These are phyloP conservation scores for Pseudogymnoascus pannorum DNA, from an alignment of 2,329 filamentous ascomycete species.

Conservation along the genomic window DNA sequence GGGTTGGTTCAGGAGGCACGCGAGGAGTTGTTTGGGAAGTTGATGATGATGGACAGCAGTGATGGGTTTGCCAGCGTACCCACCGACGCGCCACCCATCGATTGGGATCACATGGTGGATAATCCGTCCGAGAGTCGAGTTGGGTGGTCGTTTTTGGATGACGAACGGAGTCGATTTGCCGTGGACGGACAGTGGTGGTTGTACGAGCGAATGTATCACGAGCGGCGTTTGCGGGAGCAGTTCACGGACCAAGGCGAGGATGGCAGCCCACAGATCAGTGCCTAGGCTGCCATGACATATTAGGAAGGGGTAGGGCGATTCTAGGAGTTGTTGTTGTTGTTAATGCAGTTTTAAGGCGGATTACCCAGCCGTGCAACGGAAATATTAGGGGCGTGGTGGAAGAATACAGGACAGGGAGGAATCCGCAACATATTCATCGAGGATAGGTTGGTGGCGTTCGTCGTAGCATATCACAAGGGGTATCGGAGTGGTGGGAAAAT, in stretches of 20 bases:
- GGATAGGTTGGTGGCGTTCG: no score
- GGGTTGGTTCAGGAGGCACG: constrained; percentile 9
- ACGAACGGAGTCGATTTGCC: neutral
- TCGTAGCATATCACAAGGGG: no score
- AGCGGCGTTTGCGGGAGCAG: neutral
- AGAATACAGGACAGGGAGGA: no score
- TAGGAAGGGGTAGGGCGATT: neutral
- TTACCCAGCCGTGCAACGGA: neutral
- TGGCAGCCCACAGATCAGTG: neutral
- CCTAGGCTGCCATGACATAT: neutral
- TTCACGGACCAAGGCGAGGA: neutral
- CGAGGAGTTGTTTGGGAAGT: constrained; percentile 9
- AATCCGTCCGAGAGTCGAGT: neutral
- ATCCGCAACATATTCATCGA: no score
- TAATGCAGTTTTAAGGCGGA: neutral
- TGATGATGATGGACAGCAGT: constrained; percentile 10
- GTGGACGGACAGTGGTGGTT: neutral
- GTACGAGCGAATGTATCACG: neutral
- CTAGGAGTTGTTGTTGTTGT: neutral
- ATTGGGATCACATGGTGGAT: constrained; percentile 10
- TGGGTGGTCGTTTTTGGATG: neutral
- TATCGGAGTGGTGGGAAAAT: no score
- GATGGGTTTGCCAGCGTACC: neutral
- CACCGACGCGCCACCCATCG: constrained; percentile 1
- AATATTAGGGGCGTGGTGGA: neutral